Conservation (phyloP, 148 eudicot genomes). For the Amaranthus cruentus region DNA sequence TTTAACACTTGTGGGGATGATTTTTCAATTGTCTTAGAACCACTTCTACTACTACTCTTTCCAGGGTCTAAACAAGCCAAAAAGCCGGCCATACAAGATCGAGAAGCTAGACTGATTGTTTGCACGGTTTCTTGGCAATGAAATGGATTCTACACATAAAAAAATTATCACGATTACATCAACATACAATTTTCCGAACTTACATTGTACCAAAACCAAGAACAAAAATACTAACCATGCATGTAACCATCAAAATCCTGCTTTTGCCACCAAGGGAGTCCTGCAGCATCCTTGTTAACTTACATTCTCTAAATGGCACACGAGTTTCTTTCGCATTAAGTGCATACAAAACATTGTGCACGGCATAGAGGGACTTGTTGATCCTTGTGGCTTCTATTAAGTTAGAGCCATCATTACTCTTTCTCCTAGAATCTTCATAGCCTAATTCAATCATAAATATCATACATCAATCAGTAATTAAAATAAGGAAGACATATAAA, state of each 20-base stretch:
- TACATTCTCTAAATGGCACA: conserved; percentile 84
- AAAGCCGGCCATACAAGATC: conserved; percentile 51
- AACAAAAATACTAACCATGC: conserved; percentile 49
- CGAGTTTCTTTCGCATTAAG: conserved; percentile 58
- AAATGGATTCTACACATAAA: conserved; percentile 51
- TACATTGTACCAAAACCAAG: neutral
- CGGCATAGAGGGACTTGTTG: conserved; percentile 64
- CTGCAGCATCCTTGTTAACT: conserved; percentile 69
- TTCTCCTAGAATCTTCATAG: conserved; percentile 69
- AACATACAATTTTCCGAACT: neutral
- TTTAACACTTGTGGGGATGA: conserved; percentile 42
- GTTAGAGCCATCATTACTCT: conserved; percentile 41
- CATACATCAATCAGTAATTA: neutral
- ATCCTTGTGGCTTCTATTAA: conserved; percentile 44
- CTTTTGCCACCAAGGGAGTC: conserved; percentile 76
- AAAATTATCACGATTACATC: neutral
- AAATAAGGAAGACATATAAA: neutral
- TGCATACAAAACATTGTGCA: conserved; percentile 74
- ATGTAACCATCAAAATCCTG: conserved; percentile 53
- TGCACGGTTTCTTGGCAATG: conserved; percentile 68
- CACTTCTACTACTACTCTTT: conserved; percentile 34
- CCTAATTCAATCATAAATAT: conserved; percentile 36
- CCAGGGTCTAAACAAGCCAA: conserved; percentile 35
- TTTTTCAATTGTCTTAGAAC: conserved; percentile 25
- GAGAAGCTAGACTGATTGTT: conserved; percentile 60